phyloP scores from a whole-genome alignment of 2,329 filamentous ascomycete genomes.

The Hysterium pulicare region DNA sequence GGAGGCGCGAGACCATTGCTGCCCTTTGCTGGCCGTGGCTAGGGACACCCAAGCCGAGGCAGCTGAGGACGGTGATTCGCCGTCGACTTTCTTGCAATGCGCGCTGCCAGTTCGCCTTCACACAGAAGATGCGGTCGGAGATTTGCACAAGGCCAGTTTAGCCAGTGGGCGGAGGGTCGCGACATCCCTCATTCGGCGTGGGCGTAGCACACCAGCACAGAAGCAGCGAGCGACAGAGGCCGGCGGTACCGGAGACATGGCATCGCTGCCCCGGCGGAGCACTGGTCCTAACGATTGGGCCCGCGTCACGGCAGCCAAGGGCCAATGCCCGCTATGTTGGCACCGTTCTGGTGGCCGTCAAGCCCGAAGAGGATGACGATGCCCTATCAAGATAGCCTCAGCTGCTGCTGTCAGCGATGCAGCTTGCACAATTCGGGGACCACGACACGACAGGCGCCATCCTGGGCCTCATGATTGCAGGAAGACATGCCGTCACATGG shows the following conservation, averaged over 20 bases:
- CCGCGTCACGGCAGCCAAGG: constrained; percentile 2
- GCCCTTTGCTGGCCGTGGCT: constrained; percentile 6
- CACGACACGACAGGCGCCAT: neutral
- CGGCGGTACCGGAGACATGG: constrained; percentile 6
- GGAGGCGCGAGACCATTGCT: constrained; percentile 7
- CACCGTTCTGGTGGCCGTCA: neutral
- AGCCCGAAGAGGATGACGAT: neutral
- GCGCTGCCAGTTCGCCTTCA: constrained; percentile 12
- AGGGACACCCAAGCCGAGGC: constrained; percentile 1
- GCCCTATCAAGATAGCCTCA: neutral
- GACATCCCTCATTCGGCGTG: neutral
- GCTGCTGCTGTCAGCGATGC: neutral
- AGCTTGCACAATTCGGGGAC: neutral
- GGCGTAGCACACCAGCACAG: neutral
- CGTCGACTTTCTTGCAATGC: constrained; percentile 17
- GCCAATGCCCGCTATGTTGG: constrained; percentile 4
- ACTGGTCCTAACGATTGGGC: constrained; percentile 2
- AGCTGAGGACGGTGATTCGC: constrained; percentile 18
- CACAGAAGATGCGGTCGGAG: constrained; percentile 11
- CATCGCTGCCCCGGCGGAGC: neutral
- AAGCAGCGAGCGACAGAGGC: neutral
- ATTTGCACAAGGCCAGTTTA: constrained; percentile 18
- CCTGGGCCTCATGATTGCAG: neutral
- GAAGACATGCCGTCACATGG: neutral
- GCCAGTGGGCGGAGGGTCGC: constrained; percentile 5